phyloP scores from a whole-genome alignment of 1,139 yeast species.

The Hemisphaericaspora xylofermentans region DNA sequence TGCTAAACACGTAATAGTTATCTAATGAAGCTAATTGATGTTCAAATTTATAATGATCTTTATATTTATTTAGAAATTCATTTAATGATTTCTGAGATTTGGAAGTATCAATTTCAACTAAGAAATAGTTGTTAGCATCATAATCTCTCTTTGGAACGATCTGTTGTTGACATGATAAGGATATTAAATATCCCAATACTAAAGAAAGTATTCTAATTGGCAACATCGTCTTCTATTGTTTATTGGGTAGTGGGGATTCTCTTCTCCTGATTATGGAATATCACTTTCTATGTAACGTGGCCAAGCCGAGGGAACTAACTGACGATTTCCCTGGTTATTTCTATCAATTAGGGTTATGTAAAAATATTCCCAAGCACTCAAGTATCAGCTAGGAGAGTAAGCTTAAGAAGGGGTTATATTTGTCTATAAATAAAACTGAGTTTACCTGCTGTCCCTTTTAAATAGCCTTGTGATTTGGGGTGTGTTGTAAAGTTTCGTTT shows the following conservation, averaged over 20 bases:
- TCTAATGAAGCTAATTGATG: constrained; percentile 59
- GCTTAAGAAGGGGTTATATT: too few species aligned
- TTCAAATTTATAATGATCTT: constrained; percentile 45
- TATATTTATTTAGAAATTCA: constrained; percentile 34
- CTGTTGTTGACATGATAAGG: constrained; percentile 7
- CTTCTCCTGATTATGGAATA: background rate
- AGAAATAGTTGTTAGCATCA: constrained; percentile 48
- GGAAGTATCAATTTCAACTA: constrained; percentile 52
- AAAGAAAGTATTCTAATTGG: constrained; percentile 11
- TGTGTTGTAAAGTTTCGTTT: background rate
- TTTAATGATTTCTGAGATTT: constrained; percentile 25
- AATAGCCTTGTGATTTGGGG: constrained; percentile 8
- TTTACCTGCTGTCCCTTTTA: constrained; percentile 2
- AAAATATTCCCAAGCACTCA: too few species aligned
- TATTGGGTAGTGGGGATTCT: background rate
- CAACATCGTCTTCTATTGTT: constrained; percentile 8
- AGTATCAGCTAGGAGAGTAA: too few species aligned
- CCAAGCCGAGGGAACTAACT: too few species aligned
- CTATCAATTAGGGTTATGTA: too few species aligned
- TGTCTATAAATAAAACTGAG: too few species aligned
- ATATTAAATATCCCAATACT: constrained; percentile 9
- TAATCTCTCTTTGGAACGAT: constrained; percentile 37
- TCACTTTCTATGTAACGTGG: background rate
- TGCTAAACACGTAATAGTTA: constrained; percentile 62
- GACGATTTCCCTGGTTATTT: too few species aligned